Evolutionary conservation across 1,139 yeast species (phyloP).

Genomic region (Kodamaea arcana): DNA sequence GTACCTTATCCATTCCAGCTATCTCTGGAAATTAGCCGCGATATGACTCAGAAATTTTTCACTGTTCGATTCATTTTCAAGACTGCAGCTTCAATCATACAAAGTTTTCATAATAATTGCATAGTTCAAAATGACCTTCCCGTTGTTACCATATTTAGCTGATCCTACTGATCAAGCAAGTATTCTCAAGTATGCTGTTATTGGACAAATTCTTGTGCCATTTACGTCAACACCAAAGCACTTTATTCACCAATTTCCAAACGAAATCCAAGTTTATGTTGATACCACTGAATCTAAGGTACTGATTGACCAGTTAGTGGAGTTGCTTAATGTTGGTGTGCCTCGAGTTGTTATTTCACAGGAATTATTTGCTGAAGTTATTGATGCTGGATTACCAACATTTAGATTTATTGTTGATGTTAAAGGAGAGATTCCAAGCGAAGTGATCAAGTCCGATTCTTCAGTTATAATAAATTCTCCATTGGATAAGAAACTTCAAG

Average conservation of each 20-base stretch:
- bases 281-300: slow-evolving; percentile 21
- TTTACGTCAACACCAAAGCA: slow-evolving; percentile 29
- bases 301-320: slow-evolving; percentile 43
- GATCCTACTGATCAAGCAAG: slow-evolving; percentile 18
- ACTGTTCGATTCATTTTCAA: neutral
- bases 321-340: slow-evolving; percentile 67
- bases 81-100: neutral
- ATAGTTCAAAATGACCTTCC: slow-evolving; percentile 24
- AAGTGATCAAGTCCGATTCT: slow-evolving; percentile 17
- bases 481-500: slow-evolving; percentile 17
- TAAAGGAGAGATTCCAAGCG: slow-evolving; percentile 13
- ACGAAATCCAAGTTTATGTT: slow-evolving; percentile 29
- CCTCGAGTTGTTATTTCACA: slow-evolving; percentile 44
- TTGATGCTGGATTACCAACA: slow-evolving; percentile 56
- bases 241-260: slow-evolving; percentile 33
- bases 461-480: slow-evolving; percentile 20
- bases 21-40: neutral
- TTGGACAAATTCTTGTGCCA: slow-evolving; percentile 39
- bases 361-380: slow-evolving; percentile 30
- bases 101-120: too few species aligned
- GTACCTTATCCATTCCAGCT: too few species aligned
- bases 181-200: slow-evolving; percentile 28
- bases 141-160: slow-evolving; percentile 36
- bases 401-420: slow-evolving; percentile 46
- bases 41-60: neutral